phyloP scores from a whole-genome alignment of 1,284 basidiomycete species.

The Golubevia sp. region DNA sequence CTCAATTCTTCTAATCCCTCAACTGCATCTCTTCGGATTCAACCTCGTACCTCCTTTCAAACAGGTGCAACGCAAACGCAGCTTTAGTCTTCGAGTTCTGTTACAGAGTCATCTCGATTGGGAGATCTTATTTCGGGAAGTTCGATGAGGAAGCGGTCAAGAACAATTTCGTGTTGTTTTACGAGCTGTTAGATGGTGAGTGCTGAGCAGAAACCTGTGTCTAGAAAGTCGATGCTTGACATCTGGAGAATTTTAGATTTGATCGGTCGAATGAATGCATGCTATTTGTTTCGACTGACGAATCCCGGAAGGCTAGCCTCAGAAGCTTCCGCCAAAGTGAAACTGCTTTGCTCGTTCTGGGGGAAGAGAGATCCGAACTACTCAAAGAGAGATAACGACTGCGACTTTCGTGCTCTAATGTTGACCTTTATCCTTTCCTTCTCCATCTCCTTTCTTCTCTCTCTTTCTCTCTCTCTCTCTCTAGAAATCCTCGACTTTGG shows the following conservation, averaged over 20 bases:
- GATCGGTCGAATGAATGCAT: too few species aligned
- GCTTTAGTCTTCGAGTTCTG: slow-evolving; percentile 97
- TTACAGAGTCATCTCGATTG: slow-evolving; percentile 92
- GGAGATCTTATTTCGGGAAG: slow-evolving; percentile 93
- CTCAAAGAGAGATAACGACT: too few species aligned
- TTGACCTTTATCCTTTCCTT: slow-evolving; percentile 2
- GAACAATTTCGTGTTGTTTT: slow-evolving; percentile 97
- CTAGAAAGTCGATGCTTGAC: not conserved
- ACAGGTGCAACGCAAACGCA: slow-evolving; percentile 90
- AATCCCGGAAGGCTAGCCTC: too few species aligned
- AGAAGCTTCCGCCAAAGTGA: too few species aligned
- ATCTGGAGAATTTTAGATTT: slow-evolving; percentile 1
- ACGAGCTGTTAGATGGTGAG: slow-evolving; percentile 90
- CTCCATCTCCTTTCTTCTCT: not conserved
- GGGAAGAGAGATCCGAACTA: too few species aligned
- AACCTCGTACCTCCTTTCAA: not conserved
- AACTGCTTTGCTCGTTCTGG: too few species aligned
- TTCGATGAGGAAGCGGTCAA: slow-evolving; percentile 97
- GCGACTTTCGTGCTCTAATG: too few species aligned
- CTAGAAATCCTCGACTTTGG: slow-evolving; percentile 97
- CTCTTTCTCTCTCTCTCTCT: not conserved
- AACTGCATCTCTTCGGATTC: not conserved
- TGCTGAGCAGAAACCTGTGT: too few species aligned
- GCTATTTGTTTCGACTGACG: too few species aligned
- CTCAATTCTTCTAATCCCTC: not conserved